Base-by-base conservation (phyloP, 2,329 filamentous ascomycete species). In the Fusarium pseudograminearum region DNA sequence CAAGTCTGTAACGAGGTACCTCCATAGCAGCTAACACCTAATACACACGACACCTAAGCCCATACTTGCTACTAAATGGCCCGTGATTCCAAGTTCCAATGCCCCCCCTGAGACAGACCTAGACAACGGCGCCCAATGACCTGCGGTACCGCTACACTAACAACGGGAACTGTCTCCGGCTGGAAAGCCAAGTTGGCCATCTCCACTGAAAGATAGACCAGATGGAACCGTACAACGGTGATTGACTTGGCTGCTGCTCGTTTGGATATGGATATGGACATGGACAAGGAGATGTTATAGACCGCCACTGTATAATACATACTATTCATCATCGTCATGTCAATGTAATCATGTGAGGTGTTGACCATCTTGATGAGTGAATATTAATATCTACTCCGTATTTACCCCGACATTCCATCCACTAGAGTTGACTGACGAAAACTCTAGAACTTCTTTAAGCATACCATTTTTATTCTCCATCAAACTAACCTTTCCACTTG, bases 91-190 rank as follows among this genome's bases (percentile, higher is more conserved):
- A 38, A 40, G 36, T 40, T 20, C 36, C 36, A 36, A 55, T 22
- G 34, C 24, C 51, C 58, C 70, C 66, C 71, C 71, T 72, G 69
- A 73, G 71, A 73, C 71, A 63, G 24, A 24, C 40, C 40, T 24
- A 10, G 20, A 42, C 40, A 16, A 34, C 48, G 62, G 66, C 59
- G 57, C 71, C 69, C 69, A 72, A 57, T 70, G 47, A 59, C 48
- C 56, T 72, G 57, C 57, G 53, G 61, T 61, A 65, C 64, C 67
- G 61, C 69, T 72, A 65, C 71, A 69, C 70, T 69, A 71, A 67
- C 67, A 61, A 70, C 73, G 72, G 71, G 72, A 71, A 61, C 69
- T 57, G 67, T 72, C 64, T 74, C 72, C 72, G 70, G 54, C 26
- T 61, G 38, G 59, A 68, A 72, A 73, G 67, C 61, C 64, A 71